phyloP scores from a whole-genome alignment of 192 early-diverging fungal genomes.

The Dimargaris cristalligena region DNA sequence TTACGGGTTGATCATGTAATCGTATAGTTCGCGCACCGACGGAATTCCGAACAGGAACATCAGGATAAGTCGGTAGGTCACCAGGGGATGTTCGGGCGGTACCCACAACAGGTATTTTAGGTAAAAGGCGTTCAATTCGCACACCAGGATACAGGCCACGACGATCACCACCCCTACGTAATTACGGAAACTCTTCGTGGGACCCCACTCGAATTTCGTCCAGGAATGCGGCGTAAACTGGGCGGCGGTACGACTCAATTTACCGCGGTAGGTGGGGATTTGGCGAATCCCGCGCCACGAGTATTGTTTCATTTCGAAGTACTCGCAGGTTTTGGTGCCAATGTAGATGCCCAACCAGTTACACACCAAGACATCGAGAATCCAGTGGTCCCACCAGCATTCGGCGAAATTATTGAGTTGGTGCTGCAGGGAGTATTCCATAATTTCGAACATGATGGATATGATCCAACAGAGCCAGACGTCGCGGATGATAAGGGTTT shows the following conservation, averaged over 20 bases:
- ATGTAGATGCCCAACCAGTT: slow-evolving; percentile 90
- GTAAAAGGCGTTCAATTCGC: slow-evolving; percentile 89
- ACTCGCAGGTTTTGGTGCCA: slow-evolving; percentile 95
- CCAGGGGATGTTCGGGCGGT: slow-evolving; percentile 69
- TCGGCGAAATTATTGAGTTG: slow-evolving; percentile 95
- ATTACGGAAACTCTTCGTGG: slow-evolving; percentile 75
- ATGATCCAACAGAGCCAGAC: slow-evolving; percentile 94
- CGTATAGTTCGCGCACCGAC: slow-evolving; percentile 75
- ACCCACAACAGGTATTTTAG: slow-evolving; percentile 88
- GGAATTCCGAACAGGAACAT: slow-evolving; percentile 79
- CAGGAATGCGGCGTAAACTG: slow-evolving; percentile 93
- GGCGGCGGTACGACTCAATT: slow-evolving; percentile 66
- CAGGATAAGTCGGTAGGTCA: slow-evolving; percentile 54
- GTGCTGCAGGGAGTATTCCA: slow-evolving; percentile 89
- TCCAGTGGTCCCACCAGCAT: slow-evolving; percentile 99
- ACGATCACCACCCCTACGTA: slow-evolving; percentile 66
- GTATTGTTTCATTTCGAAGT: slow-evolving; percentile 91
- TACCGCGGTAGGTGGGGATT: slow-evolving; percentile 71
- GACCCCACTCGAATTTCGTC: slow-evolving; percentile 84
- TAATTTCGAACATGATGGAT: slow-evolving; percentile 83
- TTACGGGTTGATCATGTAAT: slow-evolving; percentile 66
- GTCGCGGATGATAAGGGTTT: slow-evolving; percentile 84
- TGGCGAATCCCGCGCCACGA: slow-evolving; percentile 83
- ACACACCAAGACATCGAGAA: slow-evolving; percentile 77
- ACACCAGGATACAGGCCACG: slow-evolving; percentile 31